A percentile compares a stretch with the other conserved stretches of the same genome.
Evolutionary conservation across 1,284 basidiomycete species (phyloP).

Genomic region (Fomitiporia mediterranea): DNA sequence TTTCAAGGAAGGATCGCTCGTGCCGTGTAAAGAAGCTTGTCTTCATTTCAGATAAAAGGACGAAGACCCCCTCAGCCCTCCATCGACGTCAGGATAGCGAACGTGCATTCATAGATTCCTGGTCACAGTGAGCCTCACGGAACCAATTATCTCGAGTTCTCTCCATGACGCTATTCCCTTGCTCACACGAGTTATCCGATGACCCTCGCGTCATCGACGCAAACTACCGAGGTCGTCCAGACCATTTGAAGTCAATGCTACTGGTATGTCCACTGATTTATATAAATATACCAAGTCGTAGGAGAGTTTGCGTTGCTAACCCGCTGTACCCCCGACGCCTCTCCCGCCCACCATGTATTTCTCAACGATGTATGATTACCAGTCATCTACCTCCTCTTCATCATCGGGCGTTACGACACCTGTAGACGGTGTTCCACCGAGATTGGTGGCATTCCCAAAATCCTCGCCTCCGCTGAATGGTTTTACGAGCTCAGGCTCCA

Average conservation of each 20-base stretch:
- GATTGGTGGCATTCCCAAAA: slow-evolving; percentile 11
- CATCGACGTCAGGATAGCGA: not conserved
- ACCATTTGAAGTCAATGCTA: not conserved
- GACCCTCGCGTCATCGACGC: slow-evolving; percentile 4
- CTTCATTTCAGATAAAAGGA: not conserved
- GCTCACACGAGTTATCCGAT: slow-evolving; percentile 6
- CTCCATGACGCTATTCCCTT: slow-evolving; percentile 5
- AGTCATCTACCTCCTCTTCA: slow-evolving; percentile 16
- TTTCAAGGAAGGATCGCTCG: too few species aligned
- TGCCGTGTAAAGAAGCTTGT: not conserved
- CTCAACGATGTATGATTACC: slow-evolving; percentile 16
- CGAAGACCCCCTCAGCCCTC: not conserved
- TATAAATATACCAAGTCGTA: not conserved
- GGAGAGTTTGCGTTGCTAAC: not conserved
- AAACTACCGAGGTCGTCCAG: slow-evolving; percentile 6
- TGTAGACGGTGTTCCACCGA: slow-evolving; percentile 4
- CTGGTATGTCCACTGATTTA: not conserved
- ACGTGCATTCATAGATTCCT: not conserved
- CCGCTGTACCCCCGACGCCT: not conserved
- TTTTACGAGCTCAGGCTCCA: slow-evolving; percentile 7
- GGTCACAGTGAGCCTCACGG: not conserved
- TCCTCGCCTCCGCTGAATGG: not conserved
- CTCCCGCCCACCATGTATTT: slow-evolving; percentile 7
- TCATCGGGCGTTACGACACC: slow-evolving; percentile 16
- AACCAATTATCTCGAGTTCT: not conserved